Evolutionary conservation across 768 basidiomycete genomes (phyloP), one percentile per base, ranked within the genome.

Genomic region (Kwoniella bestiolae): DNA sequence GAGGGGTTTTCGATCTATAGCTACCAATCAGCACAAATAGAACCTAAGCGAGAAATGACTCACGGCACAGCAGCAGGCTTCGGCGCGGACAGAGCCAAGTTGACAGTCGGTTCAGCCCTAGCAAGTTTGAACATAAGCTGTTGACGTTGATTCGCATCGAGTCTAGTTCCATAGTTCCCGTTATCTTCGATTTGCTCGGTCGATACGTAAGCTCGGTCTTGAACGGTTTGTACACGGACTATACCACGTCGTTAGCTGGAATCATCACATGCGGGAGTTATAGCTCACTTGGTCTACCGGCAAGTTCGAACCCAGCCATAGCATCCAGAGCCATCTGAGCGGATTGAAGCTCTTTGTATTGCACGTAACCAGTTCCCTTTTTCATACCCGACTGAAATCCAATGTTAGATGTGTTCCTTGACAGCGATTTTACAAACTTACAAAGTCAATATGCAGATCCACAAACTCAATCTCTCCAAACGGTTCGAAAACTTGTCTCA

Each of bases 41-140:
- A 41, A 56, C n/a, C n/a, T n/a, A n/a, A n/a, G n/a, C n/a, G n/a
- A n/a, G n/a, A n/a, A n/a, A n/a, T n/a, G n/a, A n/a, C 60, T 51
- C 21, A 67, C 60, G 52, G 66, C 21, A 49, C 51, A 41, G 31
- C 25, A 29, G 25, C 49, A 16, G 60, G 51, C 55, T 58, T 65
- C n/a, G 46, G 64, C 5, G 56, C 63, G 45, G 68, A 65, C 9
- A 65, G 45, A 34, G 63, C 44, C 59, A 61, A 34, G 32, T 65
- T 65, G 7, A 56, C 66, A 32, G 35, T 56, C 23, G 69, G 70
- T 56, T 83, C 82, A 83, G 88, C 91, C 85, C 96, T 92, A 82
- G 96, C 94, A 87, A 99, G 91, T 88, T 98, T 99, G 84, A 94
- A 92, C 96, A 99, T 99, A 85, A 99, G 92, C 82, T 93, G 92